A percentile compares a stretch with the other conserved stretches of the same genome.
These are phyloP conservation scores for Pinus albicaulis DNA, from an alignment of 75 land plant genomes.

Conservation along the genomic window DNA sequence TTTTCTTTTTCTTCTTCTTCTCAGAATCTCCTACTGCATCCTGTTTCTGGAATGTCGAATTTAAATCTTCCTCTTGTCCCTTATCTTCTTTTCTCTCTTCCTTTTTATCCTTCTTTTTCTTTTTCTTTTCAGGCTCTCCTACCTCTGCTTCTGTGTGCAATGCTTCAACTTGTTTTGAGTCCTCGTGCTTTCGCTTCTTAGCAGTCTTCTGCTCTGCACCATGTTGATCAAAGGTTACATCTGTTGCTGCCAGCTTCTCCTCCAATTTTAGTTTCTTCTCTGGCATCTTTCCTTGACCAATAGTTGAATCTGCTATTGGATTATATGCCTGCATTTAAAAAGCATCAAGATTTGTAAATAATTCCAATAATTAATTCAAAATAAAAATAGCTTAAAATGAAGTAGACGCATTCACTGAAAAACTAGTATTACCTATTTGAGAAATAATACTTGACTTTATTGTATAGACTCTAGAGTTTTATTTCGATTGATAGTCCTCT, in stretches of 20 bases:
- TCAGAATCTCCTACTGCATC: conserved; percentile 17
- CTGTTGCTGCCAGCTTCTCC: neutral
- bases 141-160: conserved; percentile 3
- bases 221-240: neutral
- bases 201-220: conserved; percentile 9
- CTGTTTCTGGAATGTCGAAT: neutral
- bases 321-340: conserved; percentile 70
- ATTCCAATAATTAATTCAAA: too few relatives aligned
- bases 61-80: conserved; percentile 8
- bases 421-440: too few relatives aligned
- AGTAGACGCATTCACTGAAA: too few relatives aligned
- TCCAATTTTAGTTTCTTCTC: neutral
- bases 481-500: too few relatives aligned
- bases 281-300: conserved; percentile 18
- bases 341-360: too few relatives aligned
- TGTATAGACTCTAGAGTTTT: too few relatives aligned
- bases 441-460: too few relatives aligned
- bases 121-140: conserved; percentile 5
- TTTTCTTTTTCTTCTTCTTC: conserved; percentile 26
- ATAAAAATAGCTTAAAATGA: too few relatives aligned
- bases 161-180: conserved; percentile 7
- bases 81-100: conserved; percentile 38
- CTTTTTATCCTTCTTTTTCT: conserved; percentile 22
- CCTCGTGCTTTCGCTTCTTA: conserved; percentile 34
- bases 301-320: conserved; percentile 77